Base-by-base conservation (phyloP, 1,284 basidiomycete genomes). In the Taiwanofungus camphoratus region DNA sequence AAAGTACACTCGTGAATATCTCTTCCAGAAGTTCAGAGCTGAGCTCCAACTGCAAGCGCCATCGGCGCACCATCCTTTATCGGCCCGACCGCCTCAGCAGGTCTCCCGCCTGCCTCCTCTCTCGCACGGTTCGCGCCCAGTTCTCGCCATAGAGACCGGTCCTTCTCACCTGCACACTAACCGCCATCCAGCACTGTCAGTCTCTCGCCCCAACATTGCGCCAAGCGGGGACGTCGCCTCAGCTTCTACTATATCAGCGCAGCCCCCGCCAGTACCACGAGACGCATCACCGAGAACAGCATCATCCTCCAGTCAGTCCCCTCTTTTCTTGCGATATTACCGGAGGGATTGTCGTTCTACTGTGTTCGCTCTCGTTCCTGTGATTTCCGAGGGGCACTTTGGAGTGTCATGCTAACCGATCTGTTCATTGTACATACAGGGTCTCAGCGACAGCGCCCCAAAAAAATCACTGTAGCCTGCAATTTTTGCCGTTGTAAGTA, bases 391-490 rank as follows among this genome's bases (percentile, higher is more conserved):
- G 29, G 37, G 18, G 16, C 31, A 9, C 18, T 15, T 18, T 13
- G 11, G 41, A 45, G 24, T 38, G 18, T 42, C 31, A 23, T 42
- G 50, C 52, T 57, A 22, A 55, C 45, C 30, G 39, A 35, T 20
- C 23, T n/a, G n/a, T n/a, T n/a, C n/a, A n/a, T 15, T 36, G 22
- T 31, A 13, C 47, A 31, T 47, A 42, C 51, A 72, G 55, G 80
- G 75, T 59, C 59, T n/a, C 60, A 60, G 48, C 59, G 61, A 53
- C 72, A 74, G 51, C 73, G 83, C 42, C 73, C 77, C 35, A 87
- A 87, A 69, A 88, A 88, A 64, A 88, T 87, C 44, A 86, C 82
- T 15, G 84, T 88, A 39, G 85, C 85, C 37, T 89, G 85, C 68
- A 87, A 88, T 62, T 89, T 89, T 63, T 89, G 85, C 66, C 80